Base-by-base conservation (phyloP, 1,284 basidiomycete genomes). In the Ustilago vetiveriae region DNA sequence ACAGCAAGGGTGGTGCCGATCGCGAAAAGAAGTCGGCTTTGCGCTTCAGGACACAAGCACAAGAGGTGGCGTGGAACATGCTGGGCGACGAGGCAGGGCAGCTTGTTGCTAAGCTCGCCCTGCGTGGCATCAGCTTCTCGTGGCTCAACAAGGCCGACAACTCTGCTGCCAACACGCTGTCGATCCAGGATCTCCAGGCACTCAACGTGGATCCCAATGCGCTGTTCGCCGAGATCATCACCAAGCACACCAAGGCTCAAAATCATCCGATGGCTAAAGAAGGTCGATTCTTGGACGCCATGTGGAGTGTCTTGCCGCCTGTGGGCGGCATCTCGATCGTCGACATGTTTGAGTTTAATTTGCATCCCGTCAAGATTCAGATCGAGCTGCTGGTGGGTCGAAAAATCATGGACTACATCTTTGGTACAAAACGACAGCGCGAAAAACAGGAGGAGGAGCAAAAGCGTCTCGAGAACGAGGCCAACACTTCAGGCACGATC, bases 1-100 rank as follows among this genome's bases (percentile, higher is more conserved):
- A 72, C 48, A 65, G 62, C 44, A 52, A 73, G 23, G 60, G 72
- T 74, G 76, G 74, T 29, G 65, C 74, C 10, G 80, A 88, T 11
- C 90, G 90, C 59, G 88, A 90, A 62, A 90, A 92, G 43, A 84
- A 85, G 75, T 91, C 90, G 0, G 91, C 92, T 2, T 85, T 94
- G 33, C 86, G 92, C 36, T 83, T 97, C 22, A 89, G 92, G 71
- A 89, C 92, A 0, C 88, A 88, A 6, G 92, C 93, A 0, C 88
- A 89, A 9, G 91, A 94, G 79, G 89, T 98, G 46, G 92, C 92
- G 0, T 98, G 94, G 94, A 88, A 88, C 71, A 96, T 98, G 92
- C 84, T 96, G 30, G 91, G 92, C 66, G 86, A 89, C 52, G 83
- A 87, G 21, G 73, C 71, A 32, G 86, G 86, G 38, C 87, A 90